Evolutionary conservation across 192 early-diverging fungal genomes (phyloP).

Genomic region (Backusella mclennaniae): DNA sequence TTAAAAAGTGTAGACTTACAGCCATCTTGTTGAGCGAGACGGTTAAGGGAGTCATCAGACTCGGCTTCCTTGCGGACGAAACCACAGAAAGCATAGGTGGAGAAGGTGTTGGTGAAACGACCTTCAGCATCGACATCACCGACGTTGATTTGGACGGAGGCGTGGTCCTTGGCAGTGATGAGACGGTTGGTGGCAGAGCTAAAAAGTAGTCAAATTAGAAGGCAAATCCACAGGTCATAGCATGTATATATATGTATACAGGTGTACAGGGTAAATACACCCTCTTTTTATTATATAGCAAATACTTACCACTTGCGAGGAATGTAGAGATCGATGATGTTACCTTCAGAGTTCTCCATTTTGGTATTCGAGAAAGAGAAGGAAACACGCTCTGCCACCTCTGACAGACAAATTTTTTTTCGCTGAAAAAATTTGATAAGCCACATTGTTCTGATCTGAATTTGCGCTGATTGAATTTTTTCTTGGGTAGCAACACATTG

Average conservation of each 20-base stretch:
- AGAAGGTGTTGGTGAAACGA: slow-evolving; percentile 67
- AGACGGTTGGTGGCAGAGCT: slow-evolving; percentile 98
- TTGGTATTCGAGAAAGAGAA: slow-evolving; percentile 32
- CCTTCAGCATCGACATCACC: slow-evolving; percentile 89
- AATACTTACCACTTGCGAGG: slow-evolving; percentile 89
- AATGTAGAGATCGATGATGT: slow-evolving; percentile 84
- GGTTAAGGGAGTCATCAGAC: slow-evolving; percentile 97
- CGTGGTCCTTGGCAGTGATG: slow-evolving; percentile 98
- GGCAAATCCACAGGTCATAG: background rate
- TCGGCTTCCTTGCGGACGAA: slow-evolving; percentile 89
- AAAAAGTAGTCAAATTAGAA: background rate
- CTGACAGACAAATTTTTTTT: slow-evolving; percentile 8
- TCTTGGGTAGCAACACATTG: too few species aligned
- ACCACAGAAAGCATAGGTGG: slow-evolving; percentile 91
- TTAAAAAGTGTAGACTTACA: slow-evolving; percentile 41
- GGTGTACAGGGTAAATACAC: too few species aligned
- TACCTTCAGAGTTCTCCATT: slow-evolving; percentile 53
- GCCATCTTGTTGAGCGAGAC: slow-evolving; percentile 78
- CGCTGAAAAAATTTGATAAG: background rate
- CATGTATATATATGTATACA: background rate
- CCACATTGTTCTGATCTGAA: background rate
- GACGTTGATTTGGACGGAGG: slow-evolving; percentile 97
- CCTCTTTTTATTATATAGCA: background rate
- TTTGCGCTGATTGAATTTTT: background rate
- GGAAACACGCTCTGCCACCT: slow-evolving; percentile 13